A percentile compares a stretch with the other conserved stretches of the same genome.
phyloP scores from a whole-genome alignment of 2,329 filamentous ascomycete species.

The Orbilia blumenaviensis region DNA sequence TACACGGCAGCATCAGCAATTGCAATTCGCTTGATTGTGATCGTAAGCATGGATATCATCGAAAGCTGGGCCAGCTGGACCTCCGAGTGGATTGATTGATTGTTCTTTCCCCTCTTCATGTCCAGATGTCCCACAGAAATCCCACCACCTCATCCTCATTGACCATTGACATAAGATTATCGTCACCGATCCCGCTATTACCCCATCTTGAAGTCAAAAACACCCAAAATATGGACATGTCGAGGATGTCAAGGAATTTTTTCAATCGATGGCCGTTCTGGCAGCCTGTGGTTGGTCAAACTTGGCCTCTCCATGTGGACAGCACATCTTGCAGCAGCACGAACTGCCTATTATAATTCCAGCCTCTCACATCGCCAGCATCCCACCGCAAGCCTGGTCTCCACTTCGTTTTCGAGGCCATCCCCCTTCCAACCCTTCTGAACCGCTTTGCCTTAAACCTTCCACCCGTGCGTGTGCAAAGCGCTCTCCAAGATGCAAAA shows the following conservation, averaged over 20 bases:
- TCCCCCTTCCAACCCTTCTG: neutral
- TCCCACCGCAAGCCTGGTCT: conserved; percentile 4
- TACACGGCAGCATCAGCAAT: conserved; percentile 8
- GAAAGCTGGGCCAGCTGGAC: neutral
- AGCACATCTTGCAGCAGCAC: conserved; percentile 51
- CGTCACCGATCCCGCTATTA: conserved; percentile 19
- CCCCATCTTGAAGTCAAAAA: neutral
- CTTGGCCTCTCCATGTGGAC: conserved; percentile 19
- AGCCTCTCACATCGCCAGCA: conserved; percentile 1
- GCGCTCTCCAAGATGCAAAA: conserved; percentile 14
- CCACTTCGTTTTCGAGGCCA: neutral
- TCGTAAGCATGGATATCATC: conserved; percentile 5
- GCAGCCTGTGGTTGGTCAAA: conserved; percentile 25
- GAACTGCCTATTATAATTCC: conserved; percentile 37
- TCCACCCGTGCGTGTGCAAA: conserved; percentile 1
- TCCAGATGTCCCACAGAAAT: neutral
- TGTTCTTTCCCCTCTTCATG: neutral
- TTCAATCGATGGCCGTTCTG: neutral
- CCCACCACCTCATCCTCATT: conserved; percentile 16
- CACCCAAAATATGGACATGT: conserved; percentile 1
- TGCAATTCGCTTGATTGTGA: conserved; percentile 1
- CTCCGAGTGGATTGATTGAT: neutral
- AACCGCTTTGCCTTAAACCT: conserved; percentile 17
- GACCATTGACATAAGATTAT: conserved; percentile 14
- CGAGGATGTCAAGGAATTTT: conserved; percentile 6